phyloP scores from a whole-genome alignment of 2,329 filamentous ascomycete genomes.

The Diaporthe destruens region DNA sequence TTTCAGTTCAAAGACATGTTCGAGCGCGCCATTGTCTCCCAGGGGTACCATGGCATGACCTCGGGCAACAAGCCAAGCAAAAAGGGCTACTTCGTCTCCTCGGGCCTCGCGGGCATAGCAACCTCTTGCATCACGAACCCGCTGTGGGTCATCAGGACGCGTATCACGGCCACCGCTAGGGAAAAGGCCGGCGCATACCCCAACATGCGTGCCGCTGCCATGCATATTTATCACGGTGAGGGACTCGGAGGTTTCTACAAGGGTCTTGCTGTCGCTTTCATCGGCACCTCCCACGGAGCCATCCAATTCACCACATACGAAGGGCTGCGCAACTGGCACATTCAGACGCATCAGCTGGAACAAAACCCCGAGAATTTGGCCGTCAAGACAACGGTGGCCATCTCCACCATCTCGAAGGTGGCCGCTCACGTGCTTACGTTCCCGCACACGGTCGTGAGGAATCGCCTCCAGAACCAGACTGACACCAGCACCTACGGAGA shows the following conservation, averaged over 20 bases:
- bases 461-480: slow-evolving; percentile 89
- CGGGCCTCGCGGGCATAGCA: slow-evolving; percentile 75
- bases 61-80: slow-evolving; percentile 41
- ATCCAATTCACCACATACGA: slow-evolving; percentile 98
- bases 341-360: slow-evolving; percentile 49
- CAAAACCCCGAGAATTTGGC: slow-evolving; percentile 60
- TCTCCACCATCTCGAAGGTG: slow-evolving; percentile 86
- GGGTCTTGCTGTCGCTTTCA: slow-evolving; percentile 83
- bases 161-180: slow-evolving; percentile 90
- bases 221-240: slow-evolving; percentile 76
- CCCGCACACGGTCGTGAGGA: slow-evolving; percentile 92
- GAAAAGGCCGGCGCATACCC: slow-evolving; percentile 82
- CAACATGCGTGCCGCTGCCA: slow-evolving; percentile 78
- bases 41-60: slow-evolving; percentile 46
- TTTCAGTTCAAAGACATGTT: slow-evolving; percentile 80
- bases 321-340: slow-evolving; percentile 68
- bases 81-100: slow-evolving; percentile 84
- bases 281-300: slow-evolving; percentile 92
- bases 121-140: slow-evolving; percentile 92
- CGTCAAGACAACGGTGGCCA: slow-evolving; percentile 82
- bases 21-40: slow-evolving; percentile 60
- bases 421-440: slow-evolving; percentile 92
- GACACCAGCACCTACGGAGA: slow-evolving; percentile 80
- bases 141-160: slow-evolving; percentile 97
- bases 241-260: slow-evolving; percentile 87